Base-by-base conservation (phyloP, 495 filamentous ascomycete species). In the Neurospora tetraspora region DNA sequence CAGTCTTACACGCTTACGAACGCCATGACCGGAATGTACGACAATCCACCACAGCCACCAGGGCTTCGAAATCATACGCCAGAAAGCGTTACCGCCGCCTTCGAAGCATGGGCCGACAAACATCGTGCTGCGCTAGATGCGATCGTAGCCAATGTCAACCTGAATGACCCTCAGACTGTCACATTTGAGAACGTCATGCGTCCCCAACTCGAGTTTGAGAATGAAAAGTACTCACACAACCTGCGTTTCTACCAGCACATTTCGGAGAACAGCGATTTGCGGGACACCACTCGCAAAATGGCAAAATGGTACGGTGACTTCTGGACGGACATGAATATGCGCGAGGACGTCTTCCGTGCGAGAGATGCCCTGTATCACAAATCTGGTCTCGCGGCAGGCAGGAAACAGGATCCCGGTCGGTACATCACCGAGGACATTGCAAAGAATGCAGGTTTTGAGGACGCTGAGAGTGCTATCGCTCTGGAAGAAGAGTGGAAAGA, bases 21-120 rank as follows among this genome's bases (percentile, higher is more conserved):
- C 75, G 68, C 74, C 74, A 75, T 68, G 73, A 77, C 79, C 74
- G 80, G 81, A 73, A 85, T 85, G 79, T 90, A 88, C 77, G 83
- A 86, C 77, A 91, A 87, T 73, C 94, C 94, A 70, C 94, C 94
- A 23, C 94, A 97, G 80, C 85, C 90, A 27, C 94, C 96, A 45
- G 93, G 95, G 20, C 84, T 89, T 53, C 98, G 98, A 83, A 94
- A 89, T 0, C 93, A 92, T 69, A 97, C 94, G 65, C 89, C 91
- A 23, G 83, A 90, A 71, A 91, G 89, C 61, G 84, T 99, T 71
- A 81, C 96, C 27, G 85, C 87, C 71, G 94, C 94, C 77, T 91
- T 94, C 42, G 89, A 95, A 80, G 83, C 84, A 42, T 81, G 97
- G 68, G 93, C 94, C 73, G 87, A 91, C 31, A 84, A 79, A 59